Evolutionary conservation across 2,329 filamentous ascomycete genomes (phyloP).

Genomic region (Sporothrix inflata): DNA sequence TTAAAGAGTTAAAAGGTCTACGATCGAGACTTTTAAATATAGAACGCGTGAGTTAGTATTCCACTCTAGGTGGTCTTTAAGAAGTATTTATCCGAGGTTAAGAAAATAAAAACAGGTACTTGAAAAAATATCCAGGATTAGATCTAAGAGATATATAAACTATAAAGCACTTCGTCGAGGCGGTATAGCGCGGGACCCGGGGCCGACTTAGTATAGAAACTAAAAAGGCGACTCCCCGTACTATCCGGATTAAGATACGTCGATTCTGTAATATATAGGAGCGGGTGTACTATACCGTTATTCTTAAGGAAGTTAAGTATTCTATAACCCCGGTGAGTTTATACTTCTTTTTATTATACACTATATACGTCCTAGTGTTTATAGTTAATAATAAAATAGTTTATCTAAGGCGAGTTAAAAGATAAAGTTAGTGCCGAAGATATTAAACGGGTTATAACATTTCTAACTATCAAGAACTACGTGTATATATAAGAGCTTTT

Average conservation of each 20-base stretch:
- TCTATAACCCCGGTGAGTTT: conserved; percentile 25
- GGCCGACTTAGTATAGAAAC: conserved; percentile 26
- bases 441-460: conserved; percentile 21
- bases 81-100: not conserved
- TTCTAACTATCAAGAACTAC: conserved; percentile 30
- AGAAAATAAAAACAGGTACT: not conserved
- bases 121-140: not conserved
- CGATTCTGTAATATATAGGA: conserved; percentile 29
- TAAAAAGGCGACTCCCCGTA: conserved; percentile 17
- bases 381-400: conserved; percentile 24
- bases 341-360: conserved; percentile 18
- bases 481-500: conserved; percentile 24
- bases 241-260: conserved; percentile 25
- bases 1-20: conserved; percentile 19
- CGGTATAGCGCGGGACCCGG: conserved; percentile 18
- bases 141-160: conserved; percentile 2
- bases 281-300: conserved; percentile 1
- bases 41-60: conserved; percentile 6
- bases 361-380: not conserved
- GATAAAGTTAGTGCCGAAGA: conserved; percentile 24
- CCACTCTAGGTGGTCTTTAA: not conserved
- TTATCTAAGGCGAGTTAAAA: conserved; percentile 29
- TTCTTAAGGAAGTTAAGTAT: not conserved
- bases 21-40: conserved; percentile 26
- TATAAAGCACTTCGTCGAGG: conserved; percentile 5